Evolutionary conservation across 2,329 filamentous ascomycete genomes (phyloP).

Genomic region (Endothia cerciana): DNA sequence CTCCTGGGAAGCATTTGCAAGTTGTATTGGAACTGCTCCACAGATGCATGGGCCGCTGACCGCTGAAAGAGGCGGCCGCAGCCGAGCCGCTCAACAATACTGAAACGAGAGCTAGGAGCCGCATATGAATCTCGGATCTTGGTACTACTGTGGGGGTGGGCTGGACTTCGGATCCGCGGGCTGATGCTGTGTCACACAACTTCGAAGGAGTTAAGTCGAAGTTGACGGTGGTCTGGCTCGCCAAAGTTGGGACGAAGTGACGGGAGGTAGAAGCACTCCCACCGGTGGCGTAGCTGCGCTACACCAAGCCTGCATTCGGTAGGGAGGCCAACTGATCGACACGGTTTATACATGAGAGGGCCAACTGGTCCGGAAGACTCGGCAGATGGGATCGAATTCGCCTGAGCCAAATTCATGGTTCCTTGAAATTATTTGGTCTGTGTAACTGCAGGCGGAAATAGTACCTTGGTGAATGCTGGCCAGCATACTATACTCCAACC

Average conservation of each 20-base stretch:
- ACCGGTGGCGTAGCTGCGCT: neutral
- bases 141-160: neutral
- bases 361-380: neutral
- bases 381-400: neutral
- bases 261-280: neutral
- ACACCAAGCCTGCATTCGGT: neutral
- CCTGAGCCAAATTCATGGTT: neutral
- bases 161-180: neutral
- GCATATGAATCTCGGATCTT: neutral
- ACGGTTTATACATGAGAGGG: neutral
- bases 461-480: neutral
- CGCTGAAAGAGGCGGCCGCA: neutral
- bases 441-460: neutral
- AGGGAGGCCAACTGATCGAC: neutral
- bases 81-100: conserved; percentile 5
- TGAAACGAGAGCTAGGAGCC: neutral
- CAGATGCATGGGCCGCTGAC: conserved; percentile 13
- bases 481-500: neutral
- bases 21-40: neutral
- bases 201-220: neutral
- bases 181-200: neutral
- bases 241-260: neutral
- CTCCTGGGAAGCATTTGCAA: conserved; percentile 46
- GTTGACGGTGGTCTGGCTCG: neutral
- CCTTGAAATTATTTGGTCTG: neutral